Base-by-base conservation (phyloP, 1,284 basidiomycete species). In the Entoloma clypeatum region DNA sequence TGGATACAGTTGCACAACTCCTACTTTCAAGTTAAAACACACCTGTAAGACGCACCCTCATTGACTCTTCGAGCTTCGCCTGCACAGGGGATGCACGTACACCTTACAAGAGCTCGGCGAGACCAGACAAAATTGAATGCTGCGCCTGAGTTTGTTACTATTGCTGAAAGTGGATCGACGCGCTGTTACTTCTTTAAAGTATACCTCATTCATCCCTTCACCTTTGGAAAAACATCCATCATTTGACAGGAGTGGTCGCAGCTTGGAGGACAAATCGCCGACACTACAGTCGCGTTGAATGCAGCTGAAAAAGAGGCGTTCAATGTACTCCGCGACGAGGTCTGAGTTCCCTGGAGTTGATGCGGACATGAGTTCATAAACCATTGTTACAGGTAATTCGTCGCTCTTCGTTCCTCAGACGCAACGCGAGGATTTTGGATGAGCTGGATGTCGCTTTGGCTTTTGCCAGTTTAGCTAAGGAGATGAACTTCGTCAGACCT, bases 361-460 rank as follows among this genome's bases (percentile, higher is more conserved):
- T 11, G 21, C 38, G 10, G 10, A 30, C 18, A 18, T 33, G 7
- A 16, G 14, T 53, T 24, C 42, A 32, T 46, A 13, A 50, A 7
- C 11, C 17, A 14, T 16, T 29, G 19, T 29, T 36, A 3, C 40
- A 92, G 88, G 78, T 92, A 24, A 81, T 75, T 43, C 66, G 67
- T 16, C 68, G 77, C 45, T 71, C 78, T 5, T 53, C 65, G 4
- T 63, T 68, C 16, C 64, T 95, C 11, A 76, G 86, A 32, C 68
- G 72, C 10, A 97, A 95, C 56, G 83, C 91, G 2, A 75, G 79
- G 11, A 72, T 93, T 26, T 65, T 94, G 10, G 92, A 95, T 55
- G 93, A 99, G 61, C 64, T 98, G 5, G 96, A 99, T 58, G 81
- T 97, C 5, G 75, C 82, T 0, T 61, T 91, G 2, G 79, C 82